Evolutionary conservation across 352 stramenopile species (phyloP).

Genomic region (Phytophthora uliginosa): DNA sequence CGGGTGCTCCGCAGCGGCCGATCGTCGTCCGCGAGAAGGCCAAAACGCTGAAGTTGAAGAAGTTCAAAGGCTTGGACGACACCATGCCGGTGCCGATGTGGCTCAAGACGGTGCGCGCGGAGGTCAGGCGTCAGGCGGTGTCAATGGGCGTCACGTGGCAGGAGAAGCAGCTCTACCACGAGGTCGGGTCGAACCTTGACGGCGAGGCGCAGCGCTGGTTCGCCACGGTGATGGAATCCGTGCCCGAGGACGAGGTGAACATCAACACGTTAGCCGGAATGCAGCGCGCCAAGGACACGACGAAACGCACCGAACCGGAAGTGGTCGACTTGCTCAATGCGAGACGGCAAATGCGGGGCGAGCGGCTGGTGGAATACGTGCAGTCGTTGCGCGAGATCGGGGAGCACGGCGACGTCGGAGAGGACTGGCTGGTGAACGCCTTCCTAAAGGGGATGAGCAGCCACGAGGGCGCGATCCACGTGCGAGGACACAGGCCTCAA

Average conservation of each 20-base stretch:
- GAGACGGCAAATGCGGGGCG: conserved; percentile 4
- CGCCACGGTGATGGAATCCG: conserved; percentile 8
- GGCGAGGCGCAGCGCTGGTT: conserved; percentile 14
- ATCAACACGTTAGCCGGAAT: background rate
- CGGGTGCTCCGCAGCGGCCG: background rate
- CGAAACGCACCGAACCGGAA: background rate
- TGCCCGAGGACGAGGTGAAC: background rate
- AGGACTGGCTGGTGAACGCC: conserved; percentile 13
- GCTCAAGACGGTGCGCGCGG: too few species aligned
- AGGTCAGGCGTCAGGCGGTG: background rate
- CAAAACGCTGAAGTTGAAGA: conserved; percentile 6
- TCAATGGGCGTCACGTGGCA: background rate
- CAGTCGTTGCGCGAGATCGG: conserved; percentile 8
- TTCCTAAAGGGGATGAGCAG: conserved; percentile 15
- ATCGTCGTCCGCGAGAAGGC: conserved; percentile 8
- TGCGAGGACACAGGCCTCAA: background rate
- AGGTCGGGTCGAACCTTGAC: conserved; percentile 4
- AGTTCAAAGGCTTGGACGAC: conserved; percentile 9
- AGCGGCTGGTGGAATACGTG: conserved; percentile 7
- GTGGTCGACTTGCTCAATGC: conserved; percentile 6
- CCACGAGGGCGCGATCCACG: background rate
- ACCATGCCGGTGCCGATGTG: conserved; percentile 4
- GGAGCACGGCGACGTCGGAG: background rate
- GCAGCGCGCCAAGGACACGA: conserved; percentile 5
- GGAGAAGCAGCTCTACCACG: conserved; percentile 3